phyloP scores from a whole-genome alignment of 2,329 filamentous ascomycete species.

The Ophiostoma sp. region DNA sequence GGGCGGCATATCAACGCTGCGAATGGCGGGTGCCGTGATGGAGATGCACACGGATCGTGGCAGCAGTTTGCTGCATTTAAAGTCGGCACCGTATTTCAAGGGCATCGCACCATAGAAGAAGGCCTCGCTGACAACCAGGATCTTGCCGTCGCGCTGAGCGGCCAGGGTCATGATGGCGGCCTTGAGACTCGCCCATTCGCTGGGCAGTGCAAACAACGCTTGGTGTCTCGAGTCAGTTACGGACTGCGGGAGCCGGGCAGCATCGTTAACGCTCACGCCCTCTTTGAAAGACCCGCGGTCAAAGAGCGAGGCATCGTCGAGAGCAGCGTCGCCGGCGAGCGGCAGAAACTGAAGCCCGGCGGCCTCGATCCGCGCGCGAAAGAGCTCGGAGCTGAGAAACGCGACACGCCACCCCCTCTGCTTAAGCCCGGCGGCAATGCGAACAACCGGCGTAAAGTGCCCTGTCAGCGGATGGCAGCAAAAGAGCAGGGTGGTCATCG shows the following conservation, averaged over 20 bases:
- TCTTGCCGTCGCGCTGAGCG: slow-evolving; percentile 20
- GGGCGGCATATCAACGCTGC: slow-evolving; percentile 35
- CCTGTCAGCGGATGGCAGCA: slow-evolving; percentile 36
- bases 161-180: slow-evolving; percentile 30
- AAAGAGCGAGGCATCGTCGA: slow-evolving; percentile 32
- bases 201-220: slow-evolving; percentile 33
- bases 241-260: slow-evolving; percentile 24
- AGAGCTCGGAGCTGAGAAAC: slow-evolving; percentile 36
- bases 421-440: slow-evolving; percentile 33
- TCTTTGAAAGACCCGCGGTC: slow-evolving; percentile 12
- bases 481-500: slow-evolving; percentile 30
- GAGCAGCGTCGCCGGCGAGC: slow-evolving; percentile 32
- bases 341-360: slow-evolving; percentile 34
- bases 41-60: slow-evolving; percentile 34
- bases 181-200: slow-evolving; percentile 34
- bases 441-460: slow-evolving; percentile 35
- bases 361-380: slow-evolving; percentile 33
- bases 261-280: slow-evolving; percentile 19
- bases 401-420: slow-evolving; percentile 32
- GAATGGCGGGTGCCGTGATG: slow-evolving; percentile 36
- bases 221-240: slow-evolving; percentile 34
- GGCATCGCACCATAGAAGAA: slow-evolving; percentile 37
- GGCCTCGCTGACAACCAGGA: slow-evolving; percentile 35
- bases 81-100: slow-evolving; percentile 31
- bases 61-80: slow-evolving; percentile 26